Percentiles rank a stretch among this genome's conserved stretches.
Evolutionary conservation across 352 stramenopile species (phyloP).

Genomic region (Phytophthora sp.): DNA sequence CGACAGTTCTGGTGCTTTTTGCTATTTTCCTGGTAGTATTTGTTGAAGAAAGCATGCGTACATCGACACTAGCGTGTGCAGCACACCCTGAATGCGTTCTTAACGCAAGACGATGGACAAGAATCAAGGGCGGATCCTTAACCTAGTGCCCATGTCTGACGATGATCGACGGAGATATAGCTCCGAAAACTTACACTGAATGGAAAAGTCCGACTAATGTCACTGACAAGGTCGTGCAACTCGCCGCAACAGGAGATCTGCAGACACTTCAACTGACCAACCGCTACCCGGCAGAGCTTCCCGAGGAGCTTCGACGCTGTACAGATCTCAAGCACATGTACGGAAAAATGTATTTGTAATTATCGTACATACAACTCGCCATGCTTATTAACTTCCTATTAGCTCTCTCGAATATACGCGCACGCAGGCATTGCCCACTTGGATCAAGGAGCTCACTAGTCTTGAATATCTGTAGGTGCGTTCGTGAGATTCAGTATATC

Average conservation of each 20-base stretch:
- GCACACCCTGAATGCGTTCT: not conserved
- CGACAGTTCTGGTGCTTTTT: constrained; percentile 10
- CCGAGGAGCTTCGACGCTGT: constrained; percentile 8
- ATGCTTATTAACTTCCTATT: constrained; percentile 18
- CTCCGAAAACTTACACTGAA: constrained; percentile 2
- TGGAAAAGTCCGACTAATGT: constrained; percentile 9
- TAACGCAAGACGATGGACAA: constrained; percentile 10
- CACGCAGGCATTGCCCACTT: constrained; percentile 25
- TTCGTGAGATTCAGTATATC: no score
- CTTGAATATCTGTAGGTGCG: constrained; percentile 38
- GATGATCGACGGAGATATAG: constrained; percentile 15
- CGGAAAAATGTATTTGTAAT: constrained; percentile 10
- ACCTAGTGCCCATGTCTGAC: constrained; percentile 22
- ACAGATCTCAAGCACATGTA: not conserved
- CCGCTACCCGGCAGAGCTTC: not conserved
- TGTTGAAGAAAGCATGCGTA: constrained; percentile 4
- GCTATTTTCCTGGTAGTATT: constrained; percentile 4
- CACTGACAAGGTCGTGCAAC: constrained; percentile 8
- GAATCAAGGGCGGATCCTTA: not conserved
- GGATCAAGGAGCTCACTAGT: constrained; percentile 28
- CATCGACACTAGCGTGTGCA: not conserved
- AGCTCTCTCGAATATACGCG: constrained; percentile 41
- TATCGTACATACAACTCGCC: no score
- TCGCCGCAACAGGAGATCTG: constrained; percentile 12
- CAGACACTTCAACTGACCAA: constrained; percentile 16